A percentile compares a stretch with the other conserved stretches of the same genome.
Evolutionary conservation across 2,329 filamentous ascomycete species (phyloP).

Genomic region (Fusarium sp.): DNA sequence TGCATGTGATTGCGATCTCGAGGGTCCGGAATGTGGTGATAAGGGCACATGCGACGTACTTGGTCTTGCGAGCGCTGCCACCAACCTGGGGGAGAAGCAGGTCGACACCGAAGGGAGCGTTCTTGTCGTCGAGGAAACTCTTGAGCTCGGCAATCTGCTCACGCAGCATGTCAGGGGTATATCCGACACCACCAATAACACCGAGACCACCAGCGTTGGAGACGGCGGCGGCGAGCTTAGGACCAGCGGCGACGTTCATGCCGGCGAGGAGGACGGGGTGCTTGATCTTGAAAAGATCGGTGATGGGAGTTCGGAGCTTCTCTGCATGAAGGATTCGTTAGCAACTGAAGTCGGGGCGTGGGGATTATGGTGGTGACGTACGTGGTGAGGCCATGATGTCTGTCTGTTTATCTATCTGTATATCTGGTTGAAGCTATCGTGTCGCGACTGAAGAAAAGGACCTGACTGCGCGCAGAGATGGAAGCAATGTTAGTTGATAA

Average conservation of each 20-base stretch:
- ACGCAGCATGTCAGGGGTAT: conserved; percentile 96
- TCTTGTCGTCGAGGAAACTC: conserved; percentile 87
- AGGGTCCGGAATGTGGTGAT: neutral
- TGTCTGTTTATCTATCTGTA: conserved; percentile 15
- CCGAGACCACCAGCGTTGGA: conserved; percentile 97
- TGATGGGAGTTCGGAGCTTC: conserved; percentile 86
- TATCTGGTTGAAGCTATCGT: conserved; percentile 19
- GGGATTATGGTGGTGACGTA: conserved; percentile 62
- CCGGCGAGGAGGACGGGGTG: conserved; percentile 95
- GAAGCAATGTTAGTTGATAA: conserved; percentile 8
- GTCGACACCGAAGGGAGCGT: conserved; percentile 94
- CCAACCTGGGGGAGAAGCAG: conserved; percentile 94
- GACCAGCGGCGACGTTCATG: conserved; percentile 99
- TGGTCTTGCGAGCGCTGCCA: conserved; percentile 93
- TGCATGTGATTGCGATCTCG: conserved; percentile 41
- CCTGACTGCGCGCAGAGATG: conserved; percentile 1
- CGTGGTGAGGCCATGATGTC: conserved; percentile 81
- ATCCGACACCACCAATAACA: conserved; percentile 94
- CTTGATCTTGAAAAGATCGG: conserved; percentile 97
- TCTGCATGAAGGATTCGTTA: conserved; percentile 46
- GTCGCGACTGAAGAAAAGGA: conserved; percentile 24
- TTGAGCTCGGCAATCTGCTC: conserved; percentile 97
- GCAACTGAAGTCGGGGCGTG: conserved; percentile 11
- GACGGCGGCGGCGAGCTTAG: conserved; percentile 94
- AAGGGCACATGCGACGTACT: conserved; percentile 60